These are phyloP conservation scores for Trichoderma sp. DNA, from an alignment of 2,329 filamentous ascomycete genomes.

Conservation along the genomic window DNA sequence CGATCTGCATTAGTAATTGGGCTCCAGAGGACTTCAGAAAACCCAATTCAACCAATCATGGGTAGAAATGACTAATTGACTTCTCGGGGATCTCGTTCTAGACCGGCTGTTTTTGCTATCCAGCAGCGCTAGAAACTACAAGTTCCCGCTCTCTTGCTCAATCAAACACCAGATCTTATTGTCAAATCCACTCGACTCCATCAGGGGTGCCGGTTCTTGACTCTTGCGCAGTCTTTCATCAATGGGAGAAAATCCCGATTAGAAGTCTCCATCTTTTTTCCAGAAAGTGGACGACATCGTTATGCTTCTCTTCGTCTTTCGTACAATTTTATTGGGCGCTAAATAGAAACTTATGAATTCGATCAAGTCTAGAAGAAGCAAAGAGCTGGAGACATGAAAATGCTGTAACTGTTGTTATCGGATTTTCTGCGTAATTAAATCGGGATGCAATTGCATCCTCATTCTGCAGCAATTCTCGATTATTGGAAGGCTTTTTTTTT, in stretches of 20 bases:
- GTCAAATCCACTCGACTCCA: not conserved
- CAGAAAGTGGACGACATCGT: not conserved
- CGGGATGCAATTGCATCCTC: too few species aligned
- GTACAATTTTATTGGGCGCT: not conserved
- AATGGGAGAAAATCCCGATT: not conserved
- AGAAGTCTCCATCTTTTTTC: not conserved
- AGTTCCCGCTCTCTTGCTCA: not conserved
- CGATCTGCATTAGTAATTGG: conserved; percentile 2
- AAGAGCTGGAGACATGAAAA: not conserved
- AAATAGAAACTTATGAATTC: not conserved
- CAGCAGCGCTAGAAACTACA: not conserved
- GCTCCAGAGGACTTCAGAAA: not conserved
- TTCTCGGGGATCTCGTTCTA: conserved; percentile 1
- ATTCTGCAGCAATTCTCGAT: not conserved
- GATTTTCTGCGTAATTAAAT: not conserved
- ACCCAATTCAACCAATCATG: not conserved
- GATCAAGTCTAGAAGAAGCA: not conserved
- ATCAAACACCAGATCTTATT: not conserved
- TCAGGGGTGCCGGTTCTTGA: too few species aligned
- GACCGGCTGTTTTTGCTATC: not conserved
- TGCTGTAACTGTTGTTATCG: not conserved
- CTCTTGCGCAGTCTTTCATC: not conserved
- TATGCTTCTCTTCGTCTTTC: not conserved
- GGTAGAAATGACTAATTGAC: not conserved
- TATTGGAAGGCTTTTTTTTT: not conserved